Conservation (phyloP, 2,329 filamentous ascomycete genomes). For the Botryotinia calthae region DNA sequence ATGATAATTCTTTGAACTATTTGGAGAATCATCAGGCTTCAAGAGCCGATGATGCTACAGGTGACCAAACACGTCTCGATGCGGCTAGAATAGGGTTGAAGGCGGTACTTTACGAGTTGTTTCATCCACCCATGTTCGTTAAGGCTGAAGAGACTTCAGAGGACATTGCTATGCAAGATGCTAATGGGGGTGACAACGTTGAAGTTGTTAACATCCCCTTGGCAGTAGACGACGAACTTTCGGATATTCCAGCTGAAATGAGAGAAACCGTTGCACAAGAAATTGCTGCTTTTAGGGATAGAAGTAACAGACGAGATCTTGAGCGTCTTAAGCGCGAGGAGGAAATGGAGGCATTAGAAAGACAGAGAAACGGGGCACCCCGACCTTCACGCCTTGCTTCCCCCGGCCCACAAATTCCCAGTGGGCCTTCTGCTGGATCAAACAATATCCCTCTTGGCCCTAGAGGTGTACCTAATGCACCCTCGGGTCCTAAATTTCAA, state of each 20-base stretch:
- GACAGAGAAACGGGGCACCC: conserved; percentile 65
- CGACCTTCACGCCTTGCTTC: conserved; percentile 69
- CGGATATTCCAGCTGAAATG: conserved; percentile 95
- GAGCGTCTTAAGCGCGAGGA: conserved; percentile 87
- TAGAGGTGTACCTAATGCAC: conserved; percentile 69
- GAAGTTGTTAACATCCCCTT: conserved; percentile 90
- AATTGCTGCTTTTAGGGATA: conserved; percentile 89
- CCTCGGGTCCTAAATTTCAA: conserved; percentile 65
- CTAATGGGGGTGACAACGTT: conserved; percentile 60
- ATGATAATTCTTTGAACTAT: conserved; percentile 79
- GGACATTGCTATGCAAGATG: conserved; percentile 68
- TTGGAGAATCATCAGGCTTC: conserved; percentile 75
- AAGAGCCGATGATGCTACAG: conserved; percentile 59
- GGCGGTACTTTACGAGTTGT: conserved; percentile 66
- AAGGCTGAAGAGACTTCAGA: conserved; percentile 58
- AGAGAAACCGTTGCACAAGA: conserved; percentile 91
- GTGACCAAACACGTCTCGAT: conserved; percentile 66
- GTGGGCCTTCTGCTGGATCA: conserved; percentile 58
- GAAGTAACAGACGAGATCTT: conserved; percentile 82
- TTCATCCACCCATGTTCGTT: conserved; percentile 58
- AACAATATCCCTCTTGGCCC: conserved; percentile 79
- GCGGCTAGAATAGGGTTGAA: conserved; percentile 66
- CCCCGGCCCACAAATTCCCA: conserved; percentile 54
- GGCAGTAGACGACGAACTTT: conserved; percentile 84
- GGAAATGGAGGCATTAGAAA: conserved; percentile 84